Evolutionary conservation across 768 basidiomycete genomes (phyloP).

Genomic region (Leucosporidium scottii): DNA sequence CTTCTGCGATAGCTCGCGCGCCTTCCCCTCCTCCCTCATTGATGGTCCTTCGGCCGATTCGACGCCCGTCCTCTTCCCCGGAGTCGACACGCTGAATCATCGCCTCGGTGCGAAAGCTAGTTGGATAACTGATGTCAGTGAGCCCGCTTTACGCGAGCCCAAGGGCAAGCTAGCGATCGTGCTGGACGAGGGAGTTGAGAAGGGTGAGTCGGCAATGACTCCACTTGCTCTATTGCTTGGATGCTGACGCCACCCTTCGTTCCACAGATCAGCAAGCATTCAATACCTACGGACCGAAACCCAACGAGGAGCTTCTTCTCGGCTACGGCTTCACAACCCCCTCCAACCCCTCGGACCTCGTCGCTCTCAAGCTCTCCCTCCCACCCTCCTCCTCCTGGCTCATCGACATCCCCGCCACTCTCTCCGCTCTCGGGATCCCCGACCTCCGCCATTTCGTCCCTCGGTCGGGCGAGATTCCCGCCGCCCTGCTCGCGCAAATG

Average conservation of each 20-base stretch:
- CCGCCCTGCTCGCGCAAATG: conserved; percentile 40
- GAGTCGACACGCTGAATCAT: conserved; percentile 80
- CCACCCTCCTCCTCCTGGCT: conserved; percentile 13
- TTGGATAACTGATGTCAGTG: conserved; percentile 54
- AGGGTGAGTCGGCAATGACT: neutral
- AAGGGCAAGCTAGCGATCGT: conserved; percentile 26
- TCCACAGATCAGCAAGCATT: conserved; percentile 9
- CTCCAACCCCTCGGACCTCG: conserved; percentile 77
- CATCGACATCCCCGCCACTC: conserved; percentile 2
- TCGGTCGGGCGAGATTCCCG: conserved; percentile 37
- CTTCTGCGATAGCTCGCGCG: conserved; percentile 68
- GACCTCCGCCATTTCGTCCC: conserved; percentile 47
- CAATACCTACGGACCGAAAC: conserved; percentile 62
- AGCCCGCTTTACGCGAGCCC: neutral
- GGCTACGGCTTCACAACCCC: conserved; percentile 83
- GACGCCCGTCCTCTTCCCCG: conserved; percentile 73
- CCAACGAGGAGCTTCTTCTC: conserved; percentile 80
- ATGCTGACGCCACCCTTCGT: neutral
- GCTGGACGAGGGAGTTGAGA: conserved; percentile 11
- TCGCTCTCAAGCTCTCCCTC: conserved; percentile 42
- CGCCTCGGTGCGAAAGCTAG: conserved; percentile 65
- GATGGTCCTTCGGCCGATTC: conserved; percentile 51
- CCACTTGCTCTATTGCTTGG: neutral
- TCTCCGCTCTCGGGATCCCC: conserved; percentile 8
- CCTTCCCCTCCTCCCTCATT: conserved; percentile 79